Conservation (phyloP, 306 rosid species). For the Cicer yamashitae region DNA sequence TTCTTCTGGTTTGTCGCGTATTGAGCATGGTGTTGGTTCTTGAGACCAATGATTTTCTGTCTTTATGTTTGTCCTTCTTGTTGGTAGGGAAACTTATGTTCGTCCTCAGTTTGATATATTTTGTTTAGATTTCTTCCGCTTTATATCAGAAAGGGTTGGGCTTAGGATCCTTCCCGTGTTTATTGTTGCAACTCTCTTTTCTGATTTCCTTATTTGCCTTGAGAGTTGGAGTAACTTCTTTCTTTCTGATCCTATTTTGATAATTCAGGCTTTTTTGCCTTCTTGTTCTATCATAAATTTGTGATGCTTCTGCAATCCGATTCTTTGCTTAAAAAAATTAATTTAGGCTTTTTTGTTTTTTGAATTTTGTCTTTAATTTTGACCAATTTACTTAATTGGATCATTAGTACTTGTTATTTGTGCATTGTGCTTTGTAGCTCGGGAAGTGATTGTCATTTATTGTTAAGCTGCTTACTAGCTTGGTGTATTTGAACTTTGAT, state of each 20-base stretch:
- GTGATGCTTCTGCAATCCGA: background rate
- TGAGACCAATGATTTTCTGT: background rate
- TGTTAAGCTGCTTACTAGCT: background rate
- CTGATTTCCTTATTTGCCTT: background rate
- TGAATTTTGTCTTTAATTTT: conserved; percentile 8
- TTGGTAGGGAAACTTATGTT: background rate
- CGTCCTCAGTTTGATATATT: background rate
- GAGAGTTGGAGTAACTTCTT: background rate
- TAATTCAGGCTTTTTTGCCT: background rate
- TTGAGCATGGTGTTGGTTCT: background rate
- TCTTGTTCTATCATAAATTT: background rate
- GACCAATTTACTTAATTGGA: conserved; percentile 22
- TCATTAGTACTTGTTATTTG: background rate
- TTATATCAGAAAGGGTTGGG: background rate
- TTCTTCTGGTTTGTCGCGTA: background rate
- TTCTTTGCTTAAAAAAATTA: background rate
- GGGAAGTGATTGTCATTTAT: conserved; percentile 8
- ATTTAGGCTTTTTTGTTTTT: background rate
- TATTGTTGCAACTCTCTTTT: background rate
- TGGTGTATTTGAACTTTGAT: background rate
- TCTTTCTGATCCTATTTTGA: background rate
- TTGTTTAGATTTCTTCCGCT: background rate
- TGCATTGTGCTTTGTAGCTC: conserved; percentile 24
- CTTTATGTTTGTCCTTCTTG: background rate
- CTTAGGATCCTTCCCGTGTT: conserved; percentile 11